phyloP scores from a whole-genome alignment of 2,329 filamentous ascomycete genomes.

The Acephala macrosclerotiorum region DNA sequence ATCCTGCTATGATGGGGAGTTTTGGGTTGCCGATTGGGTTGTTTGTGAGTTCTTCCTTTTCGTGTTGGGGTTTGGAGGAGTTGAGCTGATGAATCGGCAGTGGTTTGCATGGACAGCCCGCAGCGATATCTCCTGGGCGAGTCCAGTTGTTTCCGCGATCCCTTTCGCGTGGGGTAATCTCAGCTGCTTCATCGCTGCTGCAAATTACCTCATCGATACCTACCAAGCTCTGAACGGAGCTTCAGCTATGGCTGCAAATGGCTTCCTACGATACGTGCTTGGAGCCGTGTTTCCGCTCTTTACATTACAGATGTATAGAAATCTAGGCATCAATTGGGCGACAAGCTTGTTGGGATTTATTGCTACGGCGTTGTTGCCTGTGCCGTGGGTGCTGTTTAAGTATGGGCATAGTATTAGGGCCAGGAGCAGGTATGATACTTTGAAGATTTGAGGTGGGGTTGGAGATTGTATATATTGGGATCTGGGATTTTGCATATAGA shows the following conservation, averaged over 20 bases:
- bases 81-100: not conserved
- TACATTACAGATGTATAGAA: conserved; percentile 56
- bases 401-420: conserved; percentile 17
- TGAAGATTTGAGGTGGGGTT: conserved; percentile 16
- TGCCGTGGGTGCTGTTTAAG: conserved; percentile 5
- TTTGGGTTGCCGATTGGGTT: conserved; percentile 57
- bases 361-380: not conserved
- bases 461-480: not conserved
- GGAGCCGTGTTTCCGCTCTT: conserved; percentile 67
- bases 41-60: conserved; percentile 46
- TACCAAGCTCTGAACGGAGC: conserved; percentile 63
- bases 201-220: conserved; percentile 61
- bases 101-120: conserved; percentile 67
- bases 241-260: conserved; percentile 66
- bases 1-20: conserved; percentile 65
- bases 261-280: conserved; percentile 61
- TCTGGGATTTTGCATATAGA: not conserved
- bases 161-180: conserved; percentile 68
- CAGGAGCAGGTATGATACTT: conserved; percentile 29
- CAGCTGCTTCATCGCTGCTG: conserved; percentile 58
- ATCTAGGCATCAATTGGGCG: conserved; percentile 49
- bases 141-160: conserved; percentile 58
- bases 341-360: conserved; percentile 41
- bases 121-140: conserved; percentile 55
- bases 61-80: not conserved